Conservation (phyloP, 2,329 filamentous ascomycete genomes). For the Diaporthe sp. region DNA sequence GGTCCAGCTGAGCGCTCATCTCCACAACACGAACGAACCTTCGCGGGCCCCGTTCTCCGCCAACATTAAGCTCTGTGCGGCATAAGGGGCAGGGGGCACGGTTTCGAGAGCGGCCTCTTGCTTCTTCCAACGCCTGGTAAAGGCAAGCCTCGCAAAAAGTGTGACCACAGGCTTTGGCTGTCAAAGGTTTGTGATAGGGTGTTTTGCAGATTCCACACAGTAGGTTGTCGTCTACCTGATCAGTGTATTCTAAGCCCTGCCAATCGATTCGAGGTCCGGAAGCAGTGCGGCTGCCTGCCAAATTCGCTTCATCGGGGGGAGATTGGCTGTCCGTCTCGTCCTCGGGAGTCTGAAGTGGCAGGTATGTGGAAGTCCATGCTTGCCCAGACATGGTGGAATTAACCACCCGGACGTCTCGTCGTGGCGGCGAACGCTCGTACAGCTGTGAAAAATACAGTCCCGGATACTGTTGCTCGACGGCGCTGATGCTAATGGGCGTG, state of each 20-base stretch:
- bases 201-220: constrained; percentile 64
- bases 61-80: constrained; percentile 56
- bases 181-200: constrained; percentile 70
- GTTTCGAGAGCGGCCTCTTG: constrained; percentile 47
- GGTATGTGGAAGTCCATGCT: neutral
- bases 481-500: neutral
- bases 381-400: neutral
- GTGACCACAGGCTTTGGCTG: constrained; percentile 71
- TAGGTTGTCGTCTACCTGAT: constrained; percentile 50
- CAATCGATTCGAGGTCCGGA: constrained; percentile 46
- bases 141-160: constrained; percentile 74
- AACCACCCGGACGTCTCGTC: too few relatives aligned
- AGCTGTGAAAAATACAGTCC: neutral
- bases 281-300: neutral
- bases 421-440: neutral
- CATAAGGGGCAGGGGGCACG: constrained; percentile 69
- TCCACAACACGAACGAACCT: constrained; percentile 32
- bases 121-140: constrained; percentile 48
- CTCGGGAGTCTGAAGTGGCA: neutral
- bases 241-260: constrained; percentile 49
- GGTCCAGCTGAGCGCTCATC: constrained; percentile 69
- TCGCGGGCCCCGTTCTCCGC: constrained; percentile 34
- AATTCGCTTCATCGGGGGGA: neutral
- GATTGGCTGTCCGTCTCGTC: neutral
- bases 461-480: neutral